Evolutionary conservation across 2,329 filamentous ascomycete genomes (phyloP), one percentile per base, ranked within the genome.

Genomic region (Sporothrix inflata): DNA sequence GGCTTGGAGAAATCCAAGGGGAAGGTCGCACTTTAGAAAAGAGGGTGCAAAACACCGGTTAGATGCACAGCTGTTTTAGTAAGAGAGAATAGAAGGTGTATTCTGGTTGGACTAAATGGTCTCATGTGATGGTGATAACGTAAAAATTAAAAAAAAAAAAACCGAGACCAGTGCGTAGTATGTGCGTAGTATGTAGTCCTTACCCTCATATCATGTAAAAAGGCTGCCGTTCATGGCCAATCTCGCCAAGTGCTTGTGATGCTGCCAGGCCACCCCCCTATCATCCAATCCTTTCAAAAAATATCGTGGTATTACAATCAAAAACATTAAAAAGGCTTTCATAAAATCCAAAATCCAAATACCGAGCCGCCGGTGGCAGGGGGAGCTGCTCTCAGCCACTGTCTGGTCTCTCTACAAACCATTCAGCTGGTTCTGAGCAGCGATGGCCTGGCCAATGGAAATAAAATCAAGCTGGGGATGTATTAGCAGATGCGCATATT

Each of bases 401-500:
- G 65, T 45, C 27, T 47, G 63, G 19, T 67, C 19, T 34, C 30
- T 21, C 67, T 70, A 76, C 34, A 75, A 19, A 19, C 73, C 72
- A 30, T 75, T 76, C 5, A 74, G 72, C 55, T 72, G 6, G 9
- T 71, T 65, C 42, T 76, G 74, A 1, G 75, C 74, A 3, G 42
- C 71, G 2, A 75, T 70, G 5, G 72, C 73, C 1, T 75, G 45
- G 9, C 75, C 75, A 4, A 73, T 42, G 27, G 68, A 71, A 38
- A 75, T 70, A 21, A 69, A 75, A 21, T 76, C 75, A 34, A 76
- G 75, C 75, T 75, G 65, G 3, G 11, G 34, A 5, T 3, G 11
- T 40, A 40, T 61, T 49, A 68, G 42, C 34, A 19, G 5, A 16
- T 65, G 24, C 7, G n/a, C 6, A 14, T 21, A 14, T 34, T 11